Conservation (phyloP, 768 basidiomycete genomes). For the Phylloporus sp. region DNA sequence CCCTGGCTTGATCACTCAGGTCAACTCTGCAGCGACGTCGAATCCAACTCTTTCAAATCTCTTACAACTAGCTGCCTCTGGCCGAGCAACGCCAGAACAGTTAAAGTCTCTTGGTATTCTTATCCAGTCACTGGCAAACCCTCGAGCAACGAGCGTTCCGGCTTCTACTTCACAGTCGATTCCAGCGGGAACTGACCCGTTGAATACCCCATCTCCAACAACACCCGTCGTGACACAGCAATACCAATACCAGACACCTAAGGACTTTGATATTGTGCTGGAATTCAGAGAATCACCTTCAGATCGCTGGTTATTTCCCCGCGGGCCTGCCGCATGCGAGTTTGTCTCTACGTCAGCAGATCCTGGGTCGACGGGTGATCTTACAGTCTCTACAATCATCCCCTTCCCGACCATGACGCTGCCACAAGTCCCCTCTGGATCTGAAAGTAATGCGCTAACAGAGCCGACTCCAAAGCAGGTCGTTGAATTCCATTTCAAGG, state of each 20-base stretch:
- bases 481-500: slow-evolving; percentile 46
- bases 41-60: slow-evolving; percentile 68
- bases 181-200: slow-evolving; percentile 4
- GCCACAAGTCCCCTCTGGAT: slow-evolving; percentile 7
- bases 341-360: slow-evolving; percentile 22
- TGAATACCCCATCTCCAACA: slow-evolving; percentile 13
- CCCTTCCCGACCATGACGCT: slow-evolving; percentile 37
- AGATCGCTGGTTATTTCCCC: slow-evolving; percentile 69
- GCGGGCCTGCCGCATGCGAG: slow-evolving; percentile 52
- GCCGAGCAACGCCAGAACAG: slow-evolving; percentile 59
- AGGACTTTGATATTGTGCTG: slow-evolving; percentile 69
- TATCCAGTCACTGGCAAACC: slow-evolving; percentile 60
- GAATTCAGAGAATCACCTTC: slow-evolving; percentile 62
- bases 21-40: slow-evolving; percentile 60
- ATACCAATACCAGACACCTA: slow-evolving; percentile 32
- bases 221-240: slow-evolving; percentile 13
- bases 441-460: slow-evolving; percentile 8
- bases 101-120: slow-evolving; percentile 65
- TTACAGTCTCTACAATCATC: slow-evolving; percentile 42
- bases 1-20: slow-evolving; percentile 55
- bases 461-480: slow-evolving; percentile 29
- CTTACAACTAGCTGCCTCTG: slow-evolving; percentile 59
- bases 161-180: slow-evolving; percentile 7
- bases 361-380: slow-evolving; percentile 24
- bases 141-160: slow-evolving; percentile 5